Conservation (phyloP, 352 stramenopile species). For the Phytophthora constricta region DNA sequence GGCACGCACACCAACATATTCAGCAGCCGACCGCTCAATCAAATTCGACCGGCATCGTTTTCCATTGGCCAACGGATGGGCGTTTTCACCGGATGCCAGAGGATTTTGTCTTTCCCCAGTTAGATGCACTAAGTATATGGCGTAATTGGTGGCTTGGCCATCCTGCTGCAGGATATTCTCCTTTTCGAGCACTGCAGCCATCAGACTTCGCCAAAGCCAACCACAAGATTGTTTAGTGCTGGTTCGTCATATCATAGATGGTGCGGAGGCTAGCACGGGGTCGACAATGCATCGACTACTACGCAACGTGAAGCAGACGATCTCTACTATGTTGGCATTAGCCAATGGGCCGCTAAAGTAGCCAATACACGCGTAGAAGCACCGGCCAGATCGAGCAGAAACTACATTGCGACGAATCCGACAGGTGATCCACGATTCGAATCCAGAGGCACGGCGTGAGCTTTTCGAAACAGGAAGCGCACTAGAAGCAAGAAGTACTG, state of each 20-base stretch:
- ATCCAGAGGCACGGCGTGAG: not conserved
- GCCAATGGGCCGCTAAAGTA: conserved; percentile 3
- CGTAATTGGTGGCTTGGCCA: no score
- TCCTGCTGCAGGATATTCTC: no score
- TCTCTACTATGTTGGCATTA: conserved; percentile 5
- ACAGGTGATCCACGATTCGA: no score
- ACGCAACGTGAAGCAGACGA: not conserved
- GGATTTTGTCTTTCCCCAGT: no score
- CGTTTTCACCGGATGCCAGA: conserved; percentile 14
- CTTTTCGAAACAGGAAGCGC: conserved; percentile 9
- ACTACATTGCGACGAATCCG: no score
- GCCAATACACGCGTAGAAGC: not conserved
- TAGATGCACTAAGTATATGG: no score
- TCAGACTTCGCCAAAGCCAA: conserved; percentile 6
- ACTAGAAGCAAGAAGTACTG: conserved; percentile 18
- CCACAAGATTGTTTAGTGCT: conserved; percentile 12
- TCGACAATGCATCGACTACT: not conserved
- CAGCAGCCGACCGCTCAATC: not conserved
- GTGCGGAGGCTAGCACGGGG: not conserved
- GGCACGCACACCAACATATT: not conserved
- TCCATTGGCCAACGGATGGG: not conserved
- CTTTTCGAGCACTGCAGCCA: not conserved
- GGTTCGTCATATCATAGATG: conserved; percentile 2
- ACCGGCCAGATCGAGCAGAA: conserved; percentile 6
- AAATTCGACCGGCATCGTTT: not conserved